These are phyloP conservation scores for Citeromyces hawaiiensis DNA, from an alignment of 1,139 yeast genomes.

Conservation along the genomic window DNA sequence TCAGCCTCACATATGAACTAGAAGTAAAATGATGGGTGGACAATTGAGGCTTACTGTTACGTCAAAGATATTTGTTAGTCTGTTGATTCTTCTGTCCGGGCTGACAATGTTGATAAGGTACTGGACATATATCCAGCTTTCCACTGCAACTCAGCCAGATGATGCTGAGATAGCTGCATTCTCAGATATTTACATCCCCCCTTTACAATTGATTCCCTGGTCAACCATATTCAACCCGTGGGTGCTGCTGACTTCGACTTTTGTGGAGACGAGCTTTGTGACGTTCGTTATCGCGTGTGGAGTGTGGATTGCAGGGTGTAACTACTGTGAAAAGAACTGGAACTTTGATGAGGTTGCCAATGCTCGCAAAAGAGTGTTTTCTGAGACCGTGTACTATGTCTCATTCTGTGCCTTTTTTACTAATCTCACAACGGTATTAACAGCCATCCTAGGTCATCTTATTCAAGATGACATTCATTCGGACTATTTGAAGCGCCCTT, in stretches of 20 bases:
- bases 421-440: conserved; percentile 34
- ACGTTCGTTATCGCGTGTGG: conserved; percentile 33
- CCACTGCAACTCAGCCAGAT: not conserved
- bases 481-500: conserved; percentile 21
- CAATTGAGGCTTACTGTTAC: conserved; percentile 1
- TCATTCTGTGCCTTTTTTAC: conserved; percentile 46
- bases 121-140: conserved; percentile 7
- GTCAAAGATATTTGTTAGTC: conserved; percentile 6
- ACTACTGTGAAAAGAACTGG: conserved; percentile 41
- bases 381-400: conserved; percentile 31
- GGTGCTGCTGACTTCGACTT: conserved; percentile 61
- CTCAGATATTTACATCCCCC: conserved; percentile 38
- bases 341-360: conserved; percentile 8
- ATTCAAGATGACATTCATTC: conserved; percentile 18
- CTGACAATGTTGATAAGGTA: conserved; percentile 12
- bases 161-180: conserved; percentile 9
- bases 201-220: conserved; percentile 59
- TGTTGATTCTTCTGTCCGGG: conserved; percentile 10
- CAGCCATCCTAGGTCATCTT: conserved; percentile 25
- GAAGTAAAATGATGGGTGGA: not conserved
- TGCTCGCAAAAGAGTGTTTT: conserved; percentile 4
- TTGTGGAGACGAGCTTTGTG: conserved; percentile 50
- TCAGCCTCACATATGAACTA: not conserved
- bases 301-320: conserved; percentile 38
- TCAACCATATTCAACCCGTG: conserved; percentile 54